Percentiles rank a stretch among this genome's conserved stretches.
phyloP scores from a whole-genome alignment of 306 rosid genomes.

The Hippophae tibetana region DNA sequence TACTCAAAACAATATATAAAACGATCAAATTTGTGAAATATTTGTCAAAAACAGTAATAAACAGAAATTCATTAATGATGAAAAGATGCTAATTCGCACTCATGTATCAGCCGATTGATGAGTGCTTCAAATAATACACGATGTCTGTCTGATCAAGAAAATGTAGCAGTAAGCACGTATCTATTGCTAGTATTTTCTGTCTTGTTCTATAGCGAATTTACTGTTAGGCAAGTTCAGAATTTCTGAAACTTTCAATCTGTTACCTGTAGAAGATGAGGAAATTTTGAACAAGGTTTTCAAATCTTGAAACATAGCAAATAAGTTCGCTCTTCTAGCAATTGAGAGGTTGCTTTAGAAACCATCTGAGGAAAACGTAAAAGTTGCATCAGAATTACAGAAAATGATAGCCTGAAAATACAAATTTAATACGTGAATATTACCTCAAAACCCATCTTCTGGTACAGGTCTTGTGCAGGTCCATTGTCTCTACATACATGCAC shows the following conservation, averaged over 20 bases:
- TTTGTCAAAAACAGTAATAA: no score
- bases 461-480: conserved; percentile 43
- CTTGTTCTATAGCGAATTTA: no score
- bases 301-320: conserved; percentile 53
- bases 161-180: no score
- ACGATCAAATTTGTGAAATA: no score
- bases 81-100: no score
- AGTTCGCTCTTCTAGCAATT: conserved; percentile 39
- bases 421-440: conserved; percentile 26
- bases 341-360: conserved; percentile 47
- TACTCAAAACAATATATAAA: no score
- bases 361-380: conserved; percentile 33
- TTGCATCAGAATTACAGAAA: conserved; percentile 15
- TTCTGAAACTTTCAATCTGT: background rate
- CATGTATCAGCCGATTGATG: no score
- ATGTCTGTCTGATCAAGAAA: no score
- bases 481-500: conserved; percentile 71
- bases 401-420: background rate
- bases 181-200: no score
- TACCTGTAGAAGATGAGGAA: background rate
- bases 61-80: no score
- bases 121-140: no score
- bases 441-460: conserved; percentile 74
- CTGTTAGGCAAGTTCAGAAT: no score
- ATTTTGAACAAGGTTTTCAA: conserved; percentile 16